Evolutionary conservation across 371 early-diverging fungal species (phyloP).

Genomic region (Apophysomyces elegans): DNA sequence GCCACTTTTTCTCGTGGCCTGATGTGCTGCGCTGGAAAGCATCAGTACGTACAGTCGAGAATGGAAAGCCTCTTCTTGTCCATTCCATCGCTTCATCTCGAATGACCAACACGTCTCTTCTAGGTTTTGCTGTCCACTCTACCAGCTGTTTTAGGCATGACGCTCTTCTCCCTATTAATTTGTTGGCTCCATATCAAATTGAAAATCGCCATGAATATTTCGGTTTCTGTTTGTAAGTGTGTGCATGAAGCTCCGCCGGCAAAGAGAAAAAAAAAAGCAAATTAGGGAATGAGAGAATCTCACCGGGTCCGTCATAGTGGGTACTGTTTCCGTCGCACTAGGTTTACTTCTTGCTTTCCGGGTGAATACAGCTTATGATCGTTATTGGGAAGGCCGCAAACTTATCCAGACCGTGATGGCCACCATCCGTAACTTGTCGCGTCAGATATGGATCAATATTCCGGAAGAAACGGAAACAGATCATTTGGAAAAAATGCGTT

Average conservation of each 20-base stretch:
- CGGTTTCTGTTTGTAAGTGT: constrained; percentile 46
- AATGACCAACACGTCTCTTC: background rate
- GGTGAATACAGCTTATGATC: constrained; percentile 80
- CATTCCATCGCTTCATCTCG: background rate
- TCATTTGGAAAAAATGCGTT: constrained; percentile 67
- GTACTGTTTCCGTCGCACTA: constrained; percentile 65
- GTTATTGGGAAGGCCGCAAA: constrained; percentile 78
- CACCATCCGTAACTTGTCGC: constrained; percentile 63
- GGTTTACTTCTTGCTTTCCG: constrained; percentile 80
- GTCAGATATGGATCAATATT: constrained; percentile 70
- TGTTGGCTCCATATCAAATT: constrained; percentile 33
- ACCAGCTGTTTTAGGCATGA: constrained; percentile 32
- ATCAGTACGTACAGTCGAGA: constrained; percentile 26
- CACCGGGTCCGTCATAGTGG: constrained; percentile 30
- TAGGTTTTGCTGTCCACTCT: constrained; percentile 43
- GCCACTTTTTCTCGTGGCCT: constrained; percentile 32
- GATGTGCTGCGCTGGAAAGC: constrained; percentile 49
- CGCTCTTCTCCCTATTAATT: constrained; percentile 31
- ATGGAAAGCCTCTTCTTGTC: background rate
- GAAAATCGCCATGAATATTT: constrained; percentile 31
- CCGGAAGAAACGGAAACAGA: constrained; percentile 50
- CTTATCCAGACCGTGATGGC: constrained; percentile 65
- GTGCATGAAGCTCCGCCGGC: background rate
- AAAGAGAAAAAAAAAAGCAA: background rate
- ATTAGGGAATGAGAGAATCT: background rate